Percentiles rank a stretch among this genome's conserved stretches.
Conservation (phyloP, 2,329 filamentous ascomycete species). For the Cladorrhinum sp. region DNA sequence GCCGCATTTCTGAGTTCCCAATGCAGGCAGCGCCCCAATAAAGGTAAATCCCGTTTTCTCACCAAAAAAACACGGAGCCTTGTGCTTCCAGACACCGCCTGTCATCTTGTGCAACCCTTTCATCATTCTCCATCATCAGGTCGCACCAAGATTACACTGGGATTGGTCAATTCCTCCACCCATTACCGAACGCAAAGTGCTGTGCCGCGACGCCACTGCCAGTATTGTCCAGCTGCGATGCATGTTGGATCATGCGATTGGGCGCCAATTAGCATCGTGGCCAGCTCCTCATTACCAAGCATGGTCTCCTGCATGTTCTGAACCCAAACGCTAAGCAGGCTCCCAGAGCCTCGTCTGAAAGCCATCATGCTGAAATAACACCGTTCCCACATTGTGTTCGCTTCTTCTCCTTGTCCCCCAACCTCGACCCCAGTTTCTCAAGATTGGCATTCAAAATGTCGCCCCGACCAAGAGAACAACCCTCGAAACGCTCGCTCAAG, state of each 20-base stretch:
- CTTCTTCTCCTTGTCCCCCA: background rate
- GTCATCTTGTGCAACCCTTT: background rate
- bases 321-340: background rate
- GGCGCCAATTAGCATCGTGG: background rate
- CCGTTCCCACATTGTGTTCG: background rate
- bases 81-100: background rate
- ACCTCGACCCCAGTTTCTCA: background rate
- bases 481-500: background rate
- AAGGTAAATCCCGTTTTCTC: background rate
- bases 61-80: background rate
- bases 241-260: background rate
- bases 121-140: background rate
- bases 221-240: background rate
- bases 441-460: background rate
- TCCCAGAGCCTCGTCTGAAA: background rate
- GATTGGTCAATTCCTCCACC: background rate
- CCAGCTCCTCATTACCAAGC: background rate
- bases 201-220: background rate
- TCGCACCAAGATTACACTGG: background rate
- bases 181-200: background rate
- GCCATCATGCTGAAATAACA: background rate
- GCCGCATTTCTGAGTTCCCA: background rate
- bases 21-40: background rate
- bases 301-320: background rate
- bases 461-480: background rate